phyloP scores from a whole-genome alignment of 495 filamentous ascomycete species.

The Neurospora discreta region DNA sequence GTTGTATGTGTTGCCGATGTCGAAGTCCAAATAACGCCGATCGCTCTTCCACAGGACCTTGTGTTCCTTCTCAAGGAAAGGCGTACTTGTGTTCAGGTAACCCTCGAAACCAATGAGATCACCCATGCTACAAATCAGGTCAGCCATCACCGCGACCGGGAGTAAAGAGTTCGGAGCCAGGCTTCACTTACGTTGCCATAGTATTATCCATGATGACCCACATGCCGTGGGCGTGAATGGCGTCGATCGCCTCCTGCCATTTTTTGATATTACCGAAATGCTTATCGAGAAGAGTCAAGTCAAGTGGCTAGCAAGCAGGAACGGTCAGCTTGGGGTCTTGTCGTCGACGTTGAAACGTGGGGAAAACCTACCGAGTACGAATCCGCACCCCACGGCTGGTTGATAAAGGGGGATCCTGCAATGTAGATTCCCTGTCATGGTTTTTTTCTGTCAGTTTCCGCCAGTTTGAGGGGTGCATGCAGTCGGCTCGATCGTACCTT shows the following conservation, averaged over 20 bases:
- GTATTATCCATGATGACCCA: slow-evolving; percentile 66
- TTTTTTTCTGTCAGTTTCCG: slow-evolving; percentile 1
- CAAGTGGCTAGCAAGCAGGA: slow-evolving; percentile 38
- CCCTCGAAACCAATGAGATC: slow-evolving; percentile 60
- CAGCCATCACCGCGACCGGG: slow-evolving; percentile 1
- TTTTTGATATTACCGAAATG: slow-evolving; percentile 53
- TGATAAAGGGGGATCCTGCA: slow-evolving; percentile 58
- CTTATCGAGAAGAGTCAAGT: slow-evolving; percentile 59
- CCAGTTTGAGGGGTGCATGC: slow-evolving; percentile 3
- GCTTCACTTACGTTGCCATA: slow-evolving; percentile 41
- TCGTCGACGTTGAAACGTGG: background rate
- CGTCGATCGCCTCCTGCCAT: slow-evolving; percentile 54
- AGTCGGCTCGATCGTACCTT: slow-evolving; percentile 25
- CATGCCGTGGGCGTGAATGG: slow-evolving; percentile 56
- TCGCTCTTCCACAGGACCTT: slow-evolving; percentile 46
- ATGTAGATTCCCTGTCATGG: slow-evolving; percentile 48
- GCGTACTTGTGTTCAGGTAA: slow-evolving; percentile 53
- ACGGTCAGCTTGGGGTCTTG: background rate
- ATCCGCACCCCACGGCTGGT: slow-evolving; percentile 60
- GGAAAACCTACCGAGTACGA: slow-evolving; percentile 37
- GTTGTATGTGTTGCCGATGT: slow-evolving; percentile 47
- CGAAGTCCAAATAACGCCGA: slow-evolving; percentile 53
- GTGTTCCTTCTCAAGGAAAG: slow-evolving; percentile 47
- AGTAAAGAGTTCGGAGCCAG: background rate
- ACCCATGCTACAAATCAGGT: slow-evolving; percentile 36